phyloP scores from a whole-genome alignment of 257 asterid species.

The Salvia splendens region DNA sequence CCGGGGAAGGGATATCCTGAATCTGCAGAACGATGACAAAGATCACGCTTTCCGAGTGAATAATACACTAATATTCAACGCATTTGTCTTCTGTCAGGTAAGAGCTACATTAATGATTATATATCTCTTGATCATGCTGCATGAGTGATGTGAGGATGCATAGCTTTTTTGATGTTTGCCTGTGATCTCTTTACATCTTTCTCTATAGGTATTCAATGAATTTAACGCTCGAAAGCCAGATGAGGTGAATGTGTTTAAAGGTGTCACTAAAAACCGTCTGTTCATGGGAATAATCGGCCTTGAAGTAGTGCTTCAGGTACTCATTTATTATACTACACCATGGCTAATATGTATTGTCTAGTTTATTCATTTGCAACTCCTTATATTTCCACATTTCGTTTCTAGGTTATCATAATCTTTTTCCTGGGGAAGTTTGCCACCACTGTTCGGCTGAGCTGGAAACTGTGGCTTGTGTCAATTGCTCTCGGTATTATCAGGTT shows the following conservation, averaged over 20 bases:
- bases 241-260: slow-evolving; percentile 73
- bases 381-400: slow-evolving; percentile 4
- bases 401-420: slow-evolving; percentile 72
- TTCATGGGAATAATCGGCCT: slow-evolving; percentile 69
- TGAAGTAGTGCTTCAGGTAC: slow-evolving; percentile 85
- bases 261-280: slow-evolving; percentile 73
- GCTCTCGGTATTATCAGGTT: slow-evolving; percentile 75
- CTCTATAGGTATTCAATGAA: slow-evolving; percentile 72
- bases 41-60: slow-evolving; percentile 47
- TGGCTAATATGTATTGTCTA: neutral
- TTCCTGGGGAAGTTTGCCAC: slow-evolving; percentile 84
- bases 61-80: slow-evolving; percentile 87
- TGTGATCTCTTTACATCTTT: slow-evolving; percentile 1
- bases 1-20: slow-evolving; percentile 62
- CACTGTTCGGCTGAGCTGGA: slow-evolving; percentile 79
- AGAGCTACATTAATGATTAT: slow-evolving; percentile 3
- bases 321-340: neutral
- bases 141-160: neutral
- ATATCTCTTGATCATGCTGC: neutral
- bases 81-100: slow-evolving; percentile 95
- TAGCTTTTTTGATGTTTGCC: no score
- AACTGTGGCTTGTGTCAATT: slow-evolving; percentile 87
- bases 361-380: neutral
- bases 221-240: slow-evolving; percentile 96
- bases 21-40: slow-evolving; percentile 45